Conservation (phyloP, 768 basidiomycete genomes). For the Pleurotus pulmonarius region DNA sequence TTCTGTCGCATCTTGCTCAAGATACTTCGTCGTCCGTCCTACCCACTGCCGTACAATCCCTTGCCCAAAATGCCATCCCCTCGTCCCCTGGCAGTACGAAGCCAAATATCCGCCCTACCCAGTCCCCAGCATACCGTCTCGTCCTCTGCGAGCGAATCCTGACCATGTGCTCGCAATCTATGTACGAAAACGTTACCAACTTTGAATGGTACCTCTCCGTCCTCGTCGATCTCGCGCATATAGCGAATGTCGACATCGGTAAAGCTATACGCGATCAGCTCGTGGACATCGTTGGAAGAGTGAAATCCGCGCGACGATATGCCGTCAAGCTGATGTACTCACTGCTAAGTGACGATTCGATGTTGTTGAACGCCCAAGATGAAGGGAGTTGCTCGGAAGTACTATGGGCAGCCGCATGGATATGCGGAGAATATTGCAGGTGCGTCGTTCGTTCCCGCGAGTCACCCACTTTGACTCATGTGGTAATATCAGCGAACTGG, state of each 20-base stretch:
- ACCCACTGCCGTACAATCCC: conserved; percentile 61
- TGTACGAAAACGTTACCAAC: conserved; percentile 84
- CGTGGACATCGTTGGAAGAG: conserved; percentile 83
- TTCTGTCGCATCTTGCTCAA: conserved; percentile 81
- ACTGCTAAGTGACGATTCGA: conserved; percentile 72
- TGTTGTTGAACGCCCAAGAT: conserved; percentile 64
- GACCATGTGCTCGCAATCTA: conserved; percentile 78
- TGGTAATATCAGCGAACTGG: conserved; percentile 54
- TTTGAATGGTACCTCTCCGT: conserved; percentile 99
- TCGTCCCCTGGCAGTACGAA: conserved; percentile 28
- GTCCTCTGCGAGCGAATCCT: conserved; percentile 79
- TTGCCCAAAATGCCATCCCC: conserved; percentile 36
- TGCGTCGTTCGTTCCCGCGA: conserved; percentile 20
- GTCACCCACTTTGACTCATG: no score
- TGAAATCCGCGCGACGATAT: conserved; percentile 68
- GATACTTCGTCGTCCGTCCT: conserved; percentile 44
- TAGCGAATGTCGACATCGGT: conserved; percentile 80
- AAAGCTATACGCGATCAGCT: conserved; percentile 76
- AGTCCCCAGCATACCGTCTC: conserved; percentile 84
- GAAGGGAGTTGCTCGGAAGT: conserved; percentile 79
- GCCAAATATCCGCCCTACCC: conserved; percentile 46
- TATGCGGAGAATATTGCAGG: conserved; percentile 94
- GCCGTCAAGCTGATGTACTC: conserved; percentile 84
- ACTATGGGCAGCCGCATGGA: conserved; percentile 93
- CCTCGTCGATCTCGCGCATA: conserved; percentile 85